Percentiles rank a stretch among this genome's conserved stretches.
These are phyloP conservation scores for Buddleja alternifolia DNA, from an alignment of 257 asterid species.

Conservation along the genomic window DNA sequence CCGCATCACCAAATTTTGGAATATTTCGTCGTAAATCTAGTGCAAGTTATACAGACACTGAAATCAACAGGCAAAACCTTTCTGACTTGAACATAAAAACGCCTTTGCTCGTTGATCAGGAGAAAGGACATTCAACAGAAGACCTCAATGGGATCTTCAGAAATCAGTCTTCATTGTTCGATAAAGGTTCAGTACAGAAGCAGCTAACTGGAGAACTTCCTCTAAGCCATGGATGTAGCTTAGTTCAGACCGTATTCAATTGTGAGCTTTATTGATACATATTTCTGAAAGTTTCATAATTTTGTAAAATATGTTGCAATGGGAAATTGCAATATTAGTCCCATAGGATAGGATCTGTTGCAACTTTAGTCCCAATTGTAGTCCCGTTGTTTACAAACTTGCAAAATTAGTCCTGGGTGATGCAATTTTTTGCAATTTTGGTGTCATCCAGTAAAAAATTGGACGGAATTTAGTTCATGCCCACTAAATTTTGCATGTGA, in stretches of 20 bases:
- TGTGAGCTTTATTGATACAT: slow-evolving; percentile 42
- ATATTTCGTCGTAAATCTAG: slow-evolving; percentile 37
- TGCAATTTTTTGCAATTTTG: too few relatives aligned
- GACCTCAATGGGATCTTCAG: slow-evolving; percentile 20
- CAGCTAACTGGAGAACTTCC: slow-evolving; percentile 67
- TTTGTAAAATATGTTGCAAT: too few relatives aligned
- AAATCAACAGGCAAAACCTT: slow-evolving; percentile 24
- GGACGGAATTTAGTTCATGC: too few relatives aligned
- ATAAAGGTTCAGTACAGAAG: slow-evolving; percentile 39
- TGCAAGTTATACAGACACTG: slow-evolving; percentile 29
- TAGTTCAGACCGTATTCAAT: slow-evolving; percentile 76
- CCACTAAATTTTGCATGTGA: too few relatives aligned
- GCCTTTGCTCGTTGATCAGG: slow-evolving; percentile 44
- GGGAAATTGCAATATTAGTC: too few relatives aligned
- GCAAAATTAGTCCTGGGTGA: too few relatives aligned
- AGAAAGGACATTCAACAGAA: slow-evolving; percentile 30
- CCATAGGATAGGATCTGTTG: too few relatives aligned
- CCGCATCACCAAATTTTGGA: slow-evolving; percentile 58
- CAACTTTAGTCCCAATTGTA: too few relatives aligned
- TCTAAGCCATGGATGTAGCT: slow-evolving; percentile 67
- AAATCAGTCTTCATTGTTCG: slow-evolving; percentile 43
- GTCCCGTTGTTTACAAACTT: too few relatives aligned
- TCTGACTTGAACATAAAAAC: slow-evolving; percentile 34
- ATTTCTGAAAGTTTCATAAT: too few relatives aligned
- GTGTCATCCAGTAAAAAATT: too few relatives aligned